These are phyloP conservation scores for Stephanodiscus minutulus DNA, from an alignment of 108 stramenopile species.

Conservation along the genomic window DNA sequence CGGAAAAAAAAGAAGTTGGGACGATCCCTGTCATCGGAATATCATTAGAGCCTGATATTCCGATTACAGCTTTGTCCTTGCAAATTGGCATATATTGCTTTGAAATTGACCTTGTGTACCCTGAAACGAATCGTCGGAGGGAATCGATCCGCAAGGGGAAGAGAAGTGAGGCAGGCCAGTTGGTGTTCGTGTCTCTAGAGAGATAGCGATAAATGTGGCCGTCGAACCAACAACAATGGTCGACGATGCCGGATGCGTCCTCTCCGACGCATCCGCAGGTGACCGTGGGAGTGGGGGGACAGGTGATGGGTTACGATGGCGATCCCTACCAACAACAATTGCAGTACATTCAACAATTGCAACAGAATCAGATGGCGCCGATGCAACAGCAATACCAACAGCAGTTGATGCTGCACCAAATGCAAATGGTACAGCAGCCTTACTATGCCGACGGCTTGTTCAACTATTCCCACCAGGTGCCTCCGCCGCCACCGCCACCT, in stretches of 20 bases:
- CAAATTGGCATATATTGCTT: too few relatives aligned
- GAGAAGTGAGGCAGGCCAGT: not conserved
- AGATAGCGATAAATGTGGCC: slow-evolving; percentile 11
- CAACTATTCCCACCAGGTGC: not conserved
- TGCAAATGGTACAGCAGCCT: not conserved
- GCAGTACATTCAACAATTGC: slow-evolving; percentile 14
- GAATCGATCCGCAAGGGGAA: not conserved
- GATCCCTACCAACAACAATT: slow-evolving; percentile 8
- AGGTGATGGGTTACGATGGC: not conserved
- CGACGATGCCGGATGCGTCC: slow-evolving; percentile 1
- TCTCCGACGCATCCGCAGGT: not conserved
- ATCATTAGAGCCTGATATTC: too few relatives aligned
- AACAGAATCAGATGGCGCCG: slow-evolving; percentile 9
- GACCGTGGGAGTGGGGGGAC: not conserved
- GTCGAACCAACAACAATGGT: slow-evolving; percentile 9
- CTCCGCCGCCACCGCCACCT: slow-evolving; percentile 9
- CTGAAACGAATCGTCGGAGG: not conserved
- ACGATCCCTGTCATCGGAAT: too few relatives aligned
- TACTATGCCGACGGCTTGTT: not conserved
- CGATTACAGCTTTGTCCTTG: too few relatives aligned
- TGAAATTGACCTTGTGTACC: not conserved
- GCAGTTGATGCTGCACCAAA: not conserved
- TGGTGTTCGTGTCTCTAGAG: not conserved
- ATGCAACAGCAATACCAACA: not conserved
- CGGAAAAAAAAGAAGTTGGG: too few relatives aligned